Base-by-base conservation (phyloP, 2,329 filamentous ascomycete genomes). In the Diplodia intermedia region DNA sequence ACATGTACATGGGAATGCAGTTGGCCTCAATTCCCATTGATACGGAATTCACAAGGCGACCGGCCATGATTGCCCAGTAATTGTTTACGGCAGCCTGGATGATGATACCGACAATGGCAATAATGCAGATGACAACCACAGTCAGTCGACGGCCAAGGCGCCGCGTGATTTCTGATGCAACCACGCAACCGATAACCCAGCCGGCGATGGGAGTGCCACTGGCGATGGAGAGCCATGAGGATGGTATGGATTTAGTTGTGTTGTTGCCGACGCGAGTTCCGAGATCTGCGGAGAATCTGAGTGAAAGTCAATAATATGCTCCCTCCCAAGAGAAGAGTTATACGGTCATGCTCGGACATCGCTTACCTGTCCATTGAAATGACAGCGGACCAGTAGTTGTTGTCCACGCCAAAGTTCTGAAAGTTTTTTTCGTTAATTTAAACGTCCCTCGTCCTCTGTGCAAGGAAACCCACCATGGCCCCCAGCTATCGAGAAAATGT, bases 321-420 rank as follows among this genome's bases (percentile, higher is more conserved):
- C 23, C 23, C 8, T 12, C 18, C 2, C 31, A 11, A 26, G 18
- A 14, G 23, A 33, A 15, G 4, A 18, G 4, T 20, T 12, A 31
- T 18, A 12, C 5, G 55, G 20, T 4, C 26, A 26, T 26, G 26
- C 26, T 26, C 3, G 26, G 26, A 26, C 26, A 15, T 57, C 29
- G 29, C 57, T 36, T 29, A 62, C 57, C 33, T 62, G 29, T 62
- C 57, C 60, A 63, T 63, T 7, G 43, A 52, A 8, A 63, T 20
- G 8, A 63, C 60, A 23, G 43, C 60, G 8, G 43, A 52, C 60
- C 60, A 63, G 43, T 53, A 63, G 47, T 63, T 63, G 29, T 63
- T 52, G 15, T 63, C 60, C 14, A 63, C 11, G 6, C 60, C 60
- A 26, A 63, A 63, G 11, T 38, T 38, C 36, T 38, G 36, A 38